phyloP scores from a whole-genome alignment of 495 filamentous ascomycete genomes.

The Chaetomium tenue region DNA sequence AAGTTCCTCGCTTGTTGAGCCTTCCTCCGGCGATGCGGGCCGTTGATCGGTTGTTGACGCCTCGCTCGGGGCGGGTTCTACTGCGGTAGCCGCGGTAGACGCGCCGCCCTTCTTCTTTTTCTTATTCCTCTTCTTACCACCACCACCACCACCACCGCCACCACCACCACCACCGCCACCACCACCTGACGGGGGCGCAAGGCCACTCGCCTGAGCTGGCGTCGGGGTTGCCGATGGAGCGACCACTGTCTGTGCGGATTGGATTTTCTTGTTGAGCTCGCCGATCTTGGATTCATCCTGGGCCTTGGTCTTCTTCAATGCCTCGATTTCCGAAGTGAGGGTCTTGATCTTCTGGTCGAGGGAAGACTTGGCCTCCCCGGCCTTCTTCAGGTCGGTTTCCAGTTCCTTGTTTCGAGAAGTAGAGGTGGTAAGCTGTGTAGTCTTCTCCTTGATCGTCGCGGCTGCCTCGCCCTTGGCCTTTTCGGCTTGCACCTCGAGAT shows the following conservation, averaged over 20 bases:
- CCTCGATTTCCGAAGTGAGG: conserved; percentile 40
- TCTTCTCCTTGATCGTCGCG: conserved; percentile 41
- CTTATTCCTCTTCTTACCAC: conserved; percentile 74
- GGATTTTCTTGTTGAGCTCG: conserved; percentile 39
- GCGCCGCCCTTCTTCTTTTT: conserved; percentile 83
- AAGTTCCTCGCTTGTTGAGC: conserved; percentile 33
- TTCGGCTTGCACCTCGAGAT: conserved; percentile 52
- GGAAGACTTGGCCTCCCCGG: conserved; percentile 34
- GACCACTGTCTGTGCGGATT: conserved; percentile 23
- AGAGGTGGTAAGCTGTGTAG: conserved; percentile 31
- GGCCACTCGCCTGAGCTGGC: conserved; percentile 15
- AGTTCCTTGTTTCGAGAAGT: conserved; percentile 41
- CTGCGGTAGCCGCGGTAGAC: conserved; percentile 23
- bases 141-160: conserved; percentile 34
- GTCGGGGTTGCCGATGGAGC: conserved; percentile 24
- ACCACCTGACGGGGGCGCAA: conserved; percentile 27
- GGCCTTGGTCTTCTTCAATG: conserved; percentile 37
- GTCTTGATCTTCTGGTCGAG: conserved; percentile 36
- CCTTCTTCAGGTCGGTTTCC: conserved; percentile 34
- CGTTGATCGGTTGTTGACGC: conserved; percentile 29
- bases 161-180: conserved; percentile 35
- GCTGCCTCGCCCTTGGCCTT: conserved; percentile 34
- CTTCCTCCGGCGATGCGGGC: conserved; percentile 30
- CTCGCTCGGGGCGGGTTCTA: conserved; percentile 31
- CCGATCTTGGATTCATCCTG: conserved; percentile 36